A percentile compares a stretch with the other conserved stretches of the same genome.
phyloP scores from a whole-genome alignment of 2,329 filamentous ascomycete genomes.

The Fusarium mangiferae region DNA sequence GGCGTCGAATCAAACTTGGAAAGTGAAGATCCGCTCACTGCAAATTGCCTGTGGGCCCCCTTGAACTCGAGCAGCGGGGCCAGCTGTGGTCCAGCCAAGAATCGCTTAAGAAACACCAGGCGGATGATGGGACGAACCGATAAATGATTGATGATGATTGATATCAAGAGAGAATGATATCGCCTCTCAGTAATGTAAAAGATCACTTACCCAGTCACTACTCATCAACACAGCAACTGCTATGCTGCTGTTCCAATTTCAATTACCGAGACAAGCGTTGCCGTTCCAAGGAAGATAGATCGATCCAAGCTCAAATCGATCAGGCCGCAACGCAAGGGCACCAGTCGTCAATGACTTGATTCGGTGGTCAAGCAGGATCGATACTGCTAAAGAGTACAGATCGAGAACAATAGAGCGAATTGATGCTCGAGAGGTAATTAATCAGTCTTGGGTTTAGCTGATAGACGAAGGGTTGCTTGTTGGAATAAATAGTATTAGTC shows the following conservation, averaged over 20 bases:
- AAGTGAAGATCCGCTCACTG: conserved; percentile 44
- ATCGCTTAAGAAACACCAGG: conserved; percentile 30
- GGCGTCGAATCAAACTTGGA: conserved; percentile 43
- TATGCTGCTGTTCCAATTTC: conserved; percentile 11
- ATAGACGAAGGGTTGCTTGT: neutral
- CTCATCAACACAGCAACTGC: neutral
- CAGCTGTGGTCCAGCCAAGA: conserved; percentile 20
- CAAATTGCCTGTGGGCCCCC: conserved; percentile 42
- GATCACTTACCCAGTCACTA: conserved; percentile 21
- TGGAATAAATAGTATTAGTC: neutral
- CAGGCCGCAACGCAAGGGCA: conserved; percentile 35
- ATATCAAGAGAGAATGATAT: neutral
- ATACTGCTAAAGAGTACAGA: neutral
- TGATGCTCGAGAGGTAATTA: conserved; percentile 1
- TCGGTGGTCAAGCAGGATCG: neutral
- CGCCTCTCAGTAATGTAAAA: neutral
- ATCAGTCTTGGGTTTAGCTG: neutral
- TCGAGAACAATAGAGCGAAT: neutral
- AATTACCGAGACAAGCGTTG: conserved; percentile 25
- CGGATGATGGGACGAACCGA: conserved; percentile 5
- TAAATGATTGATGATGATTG: neutral
- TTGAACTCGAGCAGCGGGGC: conserved; percentile 29
- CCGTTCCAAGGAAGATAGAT: conserved; percentile 8
- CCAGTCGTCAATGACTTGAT: conserved; percentile 4
- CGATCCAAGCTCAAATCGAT: conserved; percentile 31